Base-by-base conservation (phyloP, 306 rosid genomes). In the Trichosanthes cucumerina region DNA sequence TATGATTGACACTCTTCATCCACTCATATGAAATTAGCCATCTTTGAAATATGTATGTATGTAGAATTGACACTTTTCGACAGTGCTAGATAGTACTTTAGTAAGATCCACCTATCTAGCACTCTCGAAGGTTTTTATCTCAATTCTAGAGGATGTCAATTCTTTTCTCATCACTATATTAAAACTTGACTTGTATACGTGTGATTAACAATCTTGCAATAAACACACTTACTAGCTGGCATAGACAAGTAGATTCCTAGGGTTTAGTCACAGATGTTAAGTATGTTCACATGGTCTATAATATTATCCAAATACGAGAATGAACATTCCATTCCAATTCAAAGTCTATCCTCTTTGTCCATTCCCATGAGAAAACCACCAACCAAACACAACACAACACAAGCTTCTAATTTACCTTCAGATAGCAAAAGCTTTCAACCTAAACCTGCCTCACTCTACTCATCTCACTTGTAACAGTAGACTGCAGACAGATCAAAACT, bases 401-500 rank as follows among this genome's bases (percentile, higher is more conserved):
- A 47, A 70, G 21, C 57, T 44, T 44, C 57, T 46, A 70, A 13
- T 49, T 70, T 43, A 47, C 24, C 60, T 73, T 73, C 44, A 49
- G 60, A 73, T 9, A 24, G 8, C 56, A 47, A 24, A 26, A 65
- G 9, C 47, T 65, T 33, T 18, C 10, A 57, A 65, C 39, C 72
- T 65, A 36, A 65, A 47, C 26, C 77, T 49, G 77, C 13, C 76
- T 23, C 76, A 71, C 24, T 73, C 38, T 73, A 73, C 36, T 12
- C 16, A 4, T 49, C 16, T 26, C 77, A 49, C 77, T 73, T 1
- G 5, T 47, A 8, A 49, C 43, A 49, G 54, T 73, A 46, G 13
- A 44, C 77, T 46, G 33, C 26, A 28, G n/a, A 73, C 39, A 46
- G 0, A 26, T 23, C 23, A 72, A 49, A 72, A 72, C 77, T 52